Base-by-base conservation (phyloP, 1,284 basidiomycete genomes). In the Tilletiaria anomala region DNA sequence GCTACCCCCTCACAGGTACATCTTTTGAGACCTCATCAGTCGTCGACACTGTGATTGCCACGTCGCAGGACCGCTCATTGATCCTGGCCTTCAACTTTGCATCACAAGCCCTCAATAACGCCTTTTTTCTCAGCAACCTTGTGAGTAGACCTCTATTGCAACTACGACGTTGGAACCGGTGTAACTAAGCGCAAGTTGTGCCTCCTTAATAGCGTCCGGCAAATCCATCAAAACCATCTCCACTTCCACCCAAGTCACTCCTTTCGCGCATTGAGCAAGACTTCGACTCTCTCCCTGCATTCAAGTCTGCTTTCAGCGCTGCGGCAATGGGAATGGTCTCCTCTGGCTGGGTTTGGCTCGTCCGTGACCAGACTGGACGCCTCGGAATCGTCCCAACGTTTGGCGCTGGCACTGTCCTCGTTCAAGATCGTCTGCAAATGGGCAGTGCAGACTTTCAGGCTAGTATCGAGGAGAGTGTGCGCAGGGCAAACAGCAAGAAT, bases 81-180 rank as follows among this genome's bases (percentile, higher is more conserved):
- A 75, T 78, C 3, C 70, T 89, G 36, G 78, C 79, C 26, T 96
- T 89, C 71, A 93, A 86, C 70, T 87, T 89, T 61, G 87, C 88
- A 2, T 82, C 82, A 49, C 76, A 86, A 40, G 85, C 91, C 10
- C 72, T 94, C 50, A 97, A 97, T 72, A 96, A 94, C 68, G 80
- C 79, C 58, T 97, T 87, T 74, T 97, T 96, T 74, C 75, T 97
- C 20, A 76, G 82, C 56, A 74, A 74, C 43, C 72, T 97, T 35
- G 84, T 89, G 68, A 47, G 83, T 76, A 3, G 36, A 11, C 47
- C 26, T n/a, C 26, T n/a, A n/a, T n/a, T n/a, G n/a, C n/a, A n/a
- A n/a, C n/a, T n/a, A n/a, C n/a, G n/a, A n/a, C n/a, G n/a, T n/a
- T n/a, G n/a, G n/a, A n/a, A n/a, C n/a, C n/a, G n/a, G n/a, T n/a